Base-by-base conservation (phyloP, 768 basidiomycete species). In the Pholiota molesta region DNA sequence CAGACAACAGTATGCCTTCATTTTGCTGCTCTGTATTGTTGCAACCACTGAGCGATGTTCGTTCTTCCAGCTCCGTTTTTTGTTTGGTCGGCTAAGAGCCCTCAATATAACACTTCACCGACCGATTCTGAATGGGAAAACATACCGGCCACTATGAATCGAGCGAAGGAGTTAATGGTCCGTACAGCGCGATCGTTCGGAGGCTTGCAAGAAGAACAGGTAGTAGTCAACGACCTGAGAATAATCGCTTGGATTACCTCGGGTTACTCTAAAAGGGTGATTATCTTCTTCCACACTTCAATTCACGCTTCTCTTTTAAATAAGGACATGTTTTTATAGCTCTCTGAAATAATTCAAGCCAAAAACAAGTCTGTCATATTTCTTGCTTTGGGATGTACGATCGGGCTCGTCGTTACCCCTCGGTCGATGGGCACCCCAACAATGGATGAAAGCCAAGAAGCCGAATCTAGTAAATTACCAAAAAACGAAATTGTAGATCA, bases 201-300 rank as follows among this genome's bases (percentile, higher is more conserved):
- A 3, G 78, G 77, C 60, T 59, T 73, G 53, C 57, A 67, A 0
- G 68, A 62, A 9, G 49, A 60, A 1, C 55, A 68, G 40, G 64
- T 78, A 52, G 63, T 65, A 7, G 72, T 85, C 23, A 68, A 72
- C n/a, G 66, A 68, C 51, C 52, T 85, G 21, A 67, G 66, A 33
- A 59, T 80, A 14, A 61, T 77, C 31, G 83, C 78, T 5, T 86
- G 83, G 82, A 73, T 76, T 26, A 72, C 74, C 17, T 21, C 73
- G 11, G 83, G 83, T 35, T 9, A 3, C 6, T 69, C 66, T 10
- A 78, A 60, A 67, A 78, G 70, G 74, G 81, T 73, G 37, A 0
- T 68, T 67, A 17, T 35, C 5, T 37, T 40, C 9, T 17, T 33
- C 5, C 5, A 47, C 17, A 35, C n/a, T 49, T 45, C 28, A 31